These are phyloP conservation scores for Lactarius vividus DNA, from an alignment of 768 basidiomycete genomes.

Conservation along the genomic window DNA sequence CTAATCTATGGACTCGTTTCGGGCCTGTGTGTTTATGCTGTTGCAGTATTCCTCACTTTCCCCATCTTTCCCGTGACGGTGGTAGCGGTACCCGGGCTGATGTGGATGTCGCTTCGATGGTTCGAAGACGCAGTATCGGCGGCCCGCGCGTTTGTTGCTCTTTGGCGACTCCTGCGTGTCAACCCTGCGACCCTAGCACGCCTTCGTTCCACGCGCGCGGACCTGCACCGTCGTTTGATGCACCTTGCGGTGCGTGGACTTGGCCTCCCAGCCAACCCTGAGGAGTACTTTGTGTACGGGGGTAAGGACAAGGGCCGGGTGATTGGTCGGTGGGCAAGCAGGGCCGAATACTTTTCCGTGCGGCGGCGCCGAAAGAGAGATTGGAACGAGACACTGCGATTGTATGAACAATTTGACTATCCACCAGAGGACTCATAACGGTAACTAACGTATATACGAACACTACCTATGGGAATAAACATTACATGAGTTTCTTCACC, in stretches of 20 bases:
- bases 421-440: constrained; percentile 50
- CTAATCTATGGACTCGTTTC: constrained; percentile 78
- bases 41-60: constrained; percentile 54
- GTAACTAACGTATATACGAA: constrained; percentile 13
- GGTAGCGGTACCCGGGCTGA: constrained; percentile 62
- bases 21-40: constrained; percentile 65
- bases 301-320: constrained; percentile 72
- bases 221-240: constrained; percentile 64
- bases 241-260: constrained; percentile 56
- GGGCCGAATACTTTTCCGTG: constrained; percentile 75
- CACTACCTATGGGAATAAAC: constrained; percentile 7
- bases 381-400: constrained; percentile 82
- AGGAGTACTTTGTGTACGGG: constrained; percentile 59
- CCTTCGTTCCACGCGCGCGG: constrained; percentile 52
- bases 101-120: constrained; percentile 93
- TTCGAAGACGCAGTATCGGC: constrained; percentile 80
- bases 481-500: not conserved
- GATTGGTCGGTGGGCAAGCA: constrained; percentile 64
- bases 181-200: constrained; percentile 54
- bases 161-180: constrained; percentile 60
- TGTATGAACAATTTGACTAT: constrained; percentile 83
- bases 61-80: constrained; percentile 58
- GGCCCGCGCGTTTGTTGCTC: constrained; percentile 66
- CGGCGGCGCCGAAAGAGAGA: constrained; percentile 77
- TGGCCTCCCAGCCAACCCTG: constrained; percentile 67